Evolutionary conservation across 1,284 basidiomycete genomes (phyloP).

Genomic region (Rhodofomes roseus): DNA sequence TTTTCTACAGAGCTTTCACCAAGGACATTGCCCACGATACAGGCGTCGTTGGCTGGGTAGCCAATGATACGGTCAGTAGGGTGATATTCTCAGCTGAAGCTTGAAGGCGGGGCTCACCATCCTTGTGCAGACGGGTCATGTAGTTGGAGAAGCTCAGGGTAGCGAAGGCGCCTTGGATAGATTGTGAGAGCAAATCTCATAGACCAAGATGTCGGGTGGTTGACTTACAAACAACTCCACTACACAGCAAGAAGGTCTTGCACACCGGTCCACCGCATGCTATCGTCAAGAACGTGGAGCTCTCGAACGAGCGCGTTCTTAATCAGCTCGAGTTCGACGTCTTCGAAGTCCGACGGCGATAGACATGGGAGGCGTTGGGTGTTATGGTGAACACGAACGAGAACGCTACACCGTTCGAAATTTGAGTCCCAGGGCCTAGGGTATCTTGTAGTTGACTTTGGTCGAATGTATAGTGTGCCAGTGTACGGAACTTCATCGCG

Average conservation of each 20-base stretch:
- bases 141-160: constrained; percentile 27
- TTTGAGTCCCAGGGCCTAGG: no score
- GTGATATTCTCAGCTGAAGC: not conserved
- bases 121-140: constrained; percentile 20
- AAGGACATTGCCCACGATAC: constrained; percentile 20
- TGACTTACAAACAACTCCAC: not conserved
- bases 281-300: constrained; percentile 17
- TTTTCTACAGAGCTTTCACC: constrained; percentile 25
- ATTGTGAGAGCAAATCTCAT: constrained; percentile 25
- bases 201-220: no score
- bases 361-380: not conserved
- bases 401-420: no score
- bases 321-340: constrained; percentile 19
- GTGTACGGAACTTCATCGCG: no score
- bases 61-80: constrained; percentile 23
- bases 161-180: constrained; percentile 15
- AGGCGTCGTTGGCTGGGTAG: constrained; percentile 29
- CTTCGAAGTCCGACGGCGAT: constrained; percentile 14
- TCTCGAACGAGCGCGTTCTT: constrained; percentile 19
- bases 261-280: constrained; percentile 21
- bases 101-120: not conserved
- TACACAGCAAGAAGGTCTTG: constrained; percentile 20
- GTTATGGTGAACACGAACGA: no score
- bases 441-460: no score
- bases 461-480: no score